Percentiles rank a stretch among this genome's conserved stretches.
Conservation (phyloP, 306 rosid species). For the Morella rubra region DNA sequence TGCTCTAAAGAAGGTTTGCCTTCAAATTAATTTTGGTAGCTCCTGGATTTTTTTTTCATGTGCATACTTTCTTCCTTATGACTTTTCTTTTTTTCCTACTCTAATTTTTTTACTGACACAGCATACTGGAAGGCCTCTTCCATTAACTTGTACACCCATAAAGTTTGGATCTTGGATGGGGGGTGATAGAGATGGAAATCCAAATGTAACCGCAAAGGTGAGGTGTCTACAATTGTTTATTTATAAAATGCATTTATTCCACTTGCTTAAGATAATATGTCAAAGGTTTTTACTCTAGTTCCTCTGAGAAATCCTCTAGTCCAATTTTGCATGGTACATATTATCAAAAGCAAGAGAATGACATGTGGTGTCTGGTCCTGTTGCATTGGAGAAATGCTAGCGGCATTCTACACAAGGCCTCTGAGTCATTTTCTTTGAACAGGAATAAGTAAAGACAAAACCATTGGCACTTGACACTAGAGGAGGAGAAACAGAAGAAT, state of each 20-base stretch:
- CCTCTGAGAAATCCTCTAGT: background rate
- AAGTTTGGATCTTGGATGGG: slow-evolving; percentile 99
- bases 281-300: slow-evolving; percentile 1
- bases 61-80: background rate
- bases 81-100: slow-evolving; percentile 9
- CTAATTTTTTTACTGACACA: slow-evolving; percentile 29
- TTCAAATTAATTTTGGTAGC: slow-evolving; percentile 27
- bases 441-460: background rate
- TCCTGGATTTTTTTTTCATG: slow-evolving; percentile 24
- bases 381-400: background rate
- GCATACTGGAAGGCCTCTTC: slow-evolving; percentile 95
- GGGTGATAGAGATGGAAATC: slow-evolving; percentile 98
- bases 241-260: slow-evolving; percentile 9
- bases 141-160: slow-evolving; percentile 88
- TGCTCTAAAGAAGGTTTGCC: slow-evolving; percentile 82
- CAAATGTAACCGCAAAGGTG: slow-evolving; percentile 91
- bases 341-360: background rate
- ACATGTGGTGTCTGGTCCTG: background rate
- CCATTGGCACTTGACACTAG: background rate
- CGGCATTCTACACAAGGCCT: background rate
- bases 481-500: too few relatives aligned
- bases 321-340: background rate
- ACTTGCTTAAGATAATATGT: slow-evolving; percentile 14
- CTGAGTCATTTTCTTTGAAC: background rate
- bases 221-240: slow-evolving; percentile 20